Base-by-base conservation (phyloP, 2,329 filamentous ascomycete species). In the Colletotrichum musae region DNA sequence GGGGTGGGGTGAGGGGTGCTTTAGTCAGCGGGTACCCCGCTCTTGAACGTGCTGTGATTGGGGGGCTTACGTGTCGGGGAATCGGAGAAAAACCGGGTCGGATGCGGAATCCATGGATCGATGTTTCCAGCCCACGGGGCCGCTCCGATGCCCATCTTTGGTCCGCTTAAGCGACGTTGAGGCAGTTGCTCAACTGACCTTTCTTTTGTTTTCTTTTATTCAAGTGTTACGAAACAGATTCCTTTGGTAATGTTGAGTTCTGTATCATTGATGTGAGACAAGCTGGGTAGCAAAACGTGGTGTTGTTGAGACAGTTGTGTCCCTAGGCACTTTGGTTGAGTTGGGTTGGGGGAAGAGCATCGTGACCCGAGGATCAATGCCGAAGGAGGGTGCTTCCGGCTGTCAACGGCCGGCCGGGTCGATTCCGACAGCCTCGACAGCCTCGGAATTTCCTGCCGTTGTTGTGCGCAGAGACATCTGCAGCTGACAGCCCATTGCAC, bases 41-140 rank as follows among this genome's bases (percentile, higher is more conserved):
- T 21, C 4, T 15, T 21, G 16, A 4, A 41, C 13, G n/a, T 6
- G 3, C 12, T n/a, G 3, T 69, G 66, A 69, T 69, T 69, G 66
- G 62, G 16, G 3, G 50, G 32, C 41, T 1, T 36, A 36, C 4
- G 43, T n/a, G 5, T 51, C 51, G 41, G 64, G 32, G 21, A 24
- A 36, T 67, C 58, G 58, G 64, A 67, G 43, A 45, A 67, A 62
- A 50, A 45, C 45, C 58, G 58, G 64, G 51, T 26, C 39, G 18
- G 41, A 13, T 36, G 54, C 56, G 28, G 48, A 60, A 53, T 53
- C 39, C 48, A 50, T 26, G 52, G 53, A 53, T 53, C 39, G 56
- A 50, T 26, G 52, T 63, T 36, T 65, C 56, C 36, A 53, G 62
- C 21, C 56, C 18, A 10, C 28, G 63, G 18, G 10, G 57, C 57